Percentiles rank a stretch among this genome's conserved stretches.
Conservation (phyloP, 2,329 filamentous ascomycete genomes). For the Sporothrix phasma region DNA sequence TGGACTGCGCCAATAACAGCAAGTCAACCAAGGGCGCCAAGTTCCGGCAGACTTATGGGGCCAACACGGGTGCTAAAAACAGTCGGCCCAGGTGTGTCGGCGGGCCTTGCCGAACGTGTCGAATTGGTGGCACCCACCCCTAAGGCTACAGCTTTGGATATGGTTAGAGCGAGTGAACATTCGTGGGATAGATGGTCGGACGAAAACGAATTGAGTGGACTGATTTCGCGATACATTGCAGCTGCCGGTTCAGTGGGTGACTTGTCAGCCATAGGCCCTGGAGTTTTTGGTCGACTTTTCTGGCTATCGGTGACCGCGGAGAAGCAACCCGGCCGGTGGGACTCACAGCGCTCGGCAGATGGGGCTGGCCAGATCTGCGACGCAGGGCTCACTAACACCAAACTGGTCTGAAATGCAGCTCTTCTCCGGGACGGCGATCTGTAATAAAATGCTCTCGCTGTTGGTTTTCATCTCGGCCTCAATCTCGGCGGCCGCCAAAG, state of each 20-base stretch:
- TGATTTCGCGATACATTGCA: conserved; percentile 39
- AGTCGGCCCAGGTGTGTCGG: background rate
- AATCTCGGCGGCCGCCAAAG: conserved; percentile 68
- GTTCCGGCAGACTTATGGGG: background rate
- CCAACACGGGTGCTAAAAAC: background rate
- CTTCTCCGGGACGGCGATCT: conserved; percentile 75
- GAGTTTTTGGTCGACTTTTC: conserved; percentile 67
- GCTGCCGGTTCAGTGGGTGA: conserved; percentile 53
- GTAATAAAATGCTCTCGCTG: conserved; percentile 68
- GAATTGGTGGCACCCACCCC: background rate
- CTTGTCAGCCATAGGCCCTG: conserved; percentile 67
- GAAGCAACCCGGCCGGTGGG: conserved; percentile 35
- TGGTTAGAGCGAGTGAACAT: background rate
- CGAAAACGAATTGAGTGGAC: background rate
- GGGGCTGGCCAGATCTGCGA: conserved; percentile 14
- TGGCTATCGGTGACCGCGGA: conserved; percentile 55
- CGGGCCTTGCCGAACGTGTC: background rate
- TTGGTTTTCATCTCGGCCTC: conserved; percentile 61
- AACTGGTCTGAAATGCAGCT: conserved; percentile 81
- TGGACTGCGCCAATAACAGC: conserved; percentile 30
- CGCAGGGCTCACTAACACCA: conserved; percentile 39
- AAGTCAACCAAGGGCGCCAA: conserved; percentile 23
- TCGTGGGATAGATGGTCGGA: too few relatives aligned
- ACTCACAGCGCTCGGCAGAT: conserved; percentile 21
- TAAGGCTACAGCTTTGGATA: background rate